Evolutionary conservation across 2,329 filamentous ascomycete genomes (phyloP).

Genomic region (Colletotrichum paranaense): DNA sequence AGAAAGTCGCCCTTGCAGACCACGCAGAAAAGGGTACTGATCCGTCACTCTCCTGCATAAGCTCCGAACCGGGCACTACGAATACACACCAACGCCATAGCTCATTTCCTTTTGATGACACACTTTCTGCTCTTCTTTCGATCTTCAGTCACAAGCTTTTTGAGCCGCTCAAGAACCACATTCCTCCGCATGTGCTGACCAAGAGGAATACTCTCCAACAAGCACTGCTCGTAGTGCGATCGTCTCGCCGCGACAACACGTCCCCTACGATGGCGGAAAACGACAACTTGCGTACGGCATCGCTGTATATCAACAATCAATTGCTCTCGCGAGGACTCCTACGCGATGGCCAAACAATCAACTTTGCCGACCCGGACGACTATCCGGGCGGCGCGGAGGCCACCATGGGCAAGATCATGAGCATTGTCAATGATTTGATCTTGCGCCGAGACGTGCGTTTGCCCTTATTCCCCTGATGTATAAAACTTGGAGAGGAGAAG

Average conservation of each 20-base stretch:
- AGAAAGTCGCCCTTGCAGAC: conserved; percentile 26
- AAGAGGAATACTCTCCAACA: not conserved
- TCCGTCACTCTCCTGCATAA: conserved; percentile 31
- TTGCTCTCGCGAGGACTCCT: conserved; percentile 74
- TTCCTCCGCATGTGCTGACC: conserved; percentile 21
- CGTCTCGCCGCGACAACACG: conserved; percentile 18
- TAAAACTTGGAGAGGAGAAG: not conserved
- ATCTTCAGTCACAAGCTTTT: conserved; percentile 17
- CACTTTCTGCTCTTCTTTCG: not conserved
- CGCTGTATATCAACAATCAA: conserved; percentile 79
- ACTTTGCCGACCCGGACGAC: conserved; percentile 81
- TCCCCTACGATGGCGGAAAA: conserved; percentile 61
- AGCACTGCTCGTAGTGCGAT: not conserved
- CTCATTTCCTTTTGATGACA: conserved; percentile 2
- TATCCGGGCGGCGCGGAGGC: conserved; percentile 70
- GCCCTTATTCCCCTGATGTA: conserved; percentile 1
- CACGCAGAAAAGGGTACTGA: conserved; percentile 30
- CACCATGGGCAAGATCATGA: conserved; percentile 88
- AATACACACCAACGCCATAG: not conserved
- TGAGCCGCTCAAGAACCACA: not conserved
- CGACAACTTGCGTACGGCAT: conserved; percentile 74
- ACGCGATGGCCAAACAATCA: conserved; percentile 77
- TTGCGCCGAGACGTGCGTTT: conserved; percentile 83
- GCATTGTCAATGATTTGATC: conserved; percentile 93
- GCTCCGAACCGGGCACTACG: conserved; percentile 11